A percentile compares a stretch with the other conserved stretches of the same genome.
These are phyloP conservation scores for Pestalotiopsis sp. DNA, from an alignment of 2,329 filamentous ascomycete species.

Conservation along the genomic window DNA sequence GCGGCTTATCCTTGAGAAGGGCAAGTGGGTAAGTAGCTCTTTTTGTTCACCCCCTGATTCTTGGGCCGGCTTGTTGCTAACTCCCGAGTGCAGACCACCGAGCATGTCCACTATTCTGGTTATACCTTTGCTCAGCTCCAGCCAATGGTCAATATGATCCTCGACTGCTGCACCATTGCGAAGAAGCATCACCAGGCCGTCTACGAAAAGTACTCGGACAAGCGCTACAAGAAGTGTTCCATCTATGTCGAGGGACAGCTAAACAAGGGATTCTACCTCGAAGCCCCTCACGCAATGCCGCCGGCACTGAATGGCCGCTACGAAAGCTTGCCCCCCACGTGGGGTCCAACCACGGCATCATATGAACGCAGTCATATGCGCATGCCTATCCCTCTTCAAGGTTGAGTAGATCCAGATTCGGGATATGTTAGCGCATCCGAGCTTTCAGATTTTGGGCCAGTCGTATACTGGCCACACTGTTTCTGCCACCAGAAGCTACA, in stretches of 20 bases:
- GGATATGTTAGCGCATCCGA: not conserved
- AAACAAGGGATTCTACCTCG: conserved; percentile 58
- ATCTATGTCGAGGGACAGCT: conserved; percentile 79
- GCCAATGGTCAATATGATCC: conserved; percentile 74
- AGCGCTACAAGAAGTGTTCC: conserved; percentile 84
- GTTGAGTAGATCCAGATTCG: conserved; percentile 16
- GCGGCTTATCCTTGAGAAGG: conserved; percentile 85
- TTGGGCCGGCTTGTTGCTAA: conserved; percentile 35
- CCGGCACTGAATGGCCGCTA: conserved; percentile 14
- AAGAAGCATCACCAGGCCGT: conserved; percentile 83
- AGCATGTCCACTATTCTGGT: conserved; percentile 89
- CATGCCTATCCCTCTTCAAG: conserved; percentile 29
- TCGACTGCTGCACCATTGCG: conserved; percentile 86
- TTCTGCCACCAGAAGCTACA: not conserved
- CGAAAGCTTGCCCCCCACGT: conserved; percentile 15
- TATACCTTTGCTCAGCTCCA: conserved; percentile 88
- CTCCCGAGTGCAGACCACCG: conserved; percentile 60
- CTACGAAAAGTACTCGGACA: conserved; percentile 89
- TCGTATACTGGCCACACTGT: not conserved
- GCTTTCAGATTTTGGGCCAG: not conserved
- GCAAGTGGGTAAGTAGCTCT: conserved; percentile 77
- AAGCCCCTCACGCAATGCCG: conserved; percentile 33
- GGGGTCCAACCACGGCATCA: not conserved
- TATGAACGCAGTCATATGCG: conserved; percentile 15
- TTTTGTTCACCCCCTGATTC: not conserved